Conservation (phyloP, 495 filamentous ascomycete species). For the Neurospora sp. region DNA sequence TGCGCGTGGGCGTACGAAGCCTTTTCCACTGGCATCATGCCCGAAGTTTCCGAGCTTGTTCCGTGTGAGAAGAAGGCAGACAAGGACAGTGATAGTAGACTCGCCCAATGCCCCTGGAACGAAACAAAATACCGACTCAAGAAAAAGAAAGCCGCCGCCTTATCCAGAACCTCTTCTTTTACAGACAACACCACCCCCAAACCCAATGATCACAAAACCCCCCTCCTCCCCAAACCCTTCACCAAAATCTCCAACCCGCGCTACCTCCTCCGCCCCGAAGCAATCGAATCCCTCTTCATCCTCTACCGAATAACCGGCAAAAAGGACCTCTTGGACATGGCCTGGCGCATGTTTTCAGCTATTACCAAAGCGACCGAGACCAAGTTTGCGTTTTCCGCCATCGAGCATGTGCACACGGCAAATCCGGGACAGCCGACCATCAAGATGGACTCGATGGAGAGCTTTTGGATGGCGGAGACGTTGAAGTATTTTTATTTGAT, state of each 20-base stretch:
- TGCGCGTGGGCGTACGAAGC: slow-evolving; percentile 86
- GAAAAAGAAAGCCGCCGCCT: not conserved
- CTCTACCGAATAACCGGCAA: slow-evolving; percentile 69
- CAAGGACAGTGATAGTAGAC: slow-evolving; percentile 30
- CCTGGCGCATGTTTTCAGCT: slow-evolving; percentile 67
- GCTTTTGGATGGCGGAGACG: slow-evolving; percentile 43
- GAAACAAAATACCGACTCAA: slow-evolving; percentile 11
- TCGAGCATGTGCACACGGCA: slow-evolving; percentile 35
- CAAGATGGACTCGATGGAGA: slow-evolving; percentile 41
- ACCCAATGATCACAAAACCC: slow-evolving; percentile 19
- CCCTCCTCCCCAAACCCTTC: slow-evolving; percentile 48
- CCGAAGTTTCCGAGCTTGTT: slow-evolving; percentile 56
- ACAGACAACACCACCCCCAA: not conserved
- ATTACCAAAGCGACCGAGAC: slow-evolving; percentile 53
- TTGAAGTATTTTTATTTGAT: slow-evolving; percentile 63
- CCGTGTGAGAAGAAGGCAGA: slow-evolving; percentile 19
- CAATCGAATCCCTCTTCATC: slow-evolving; percentile 64
- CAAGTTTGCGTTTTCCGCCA: slow-evolving; percentile 46
- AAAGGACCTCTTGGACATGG: slow-evolving; percentile 51
- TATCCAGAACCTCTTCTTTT: not conserved
- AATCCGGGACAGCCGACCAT: slow-evolving; percentile 6
- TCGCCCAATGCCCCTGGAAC: slow-evolving; percentile 14
- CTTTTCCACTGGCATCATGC: slow-evolving; percentile 79
- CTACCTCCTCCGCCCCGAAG: slow-evolving; percentile 50
- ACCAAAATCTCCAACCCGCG: slow-evolving; percentile 15